A percentile compares a stretch with the other conserved stretches of the same genome.
Evolutionary conservation across 305 asterid genomes (phyloP).

Genomic region (Andrographis paniculata): DNA sequence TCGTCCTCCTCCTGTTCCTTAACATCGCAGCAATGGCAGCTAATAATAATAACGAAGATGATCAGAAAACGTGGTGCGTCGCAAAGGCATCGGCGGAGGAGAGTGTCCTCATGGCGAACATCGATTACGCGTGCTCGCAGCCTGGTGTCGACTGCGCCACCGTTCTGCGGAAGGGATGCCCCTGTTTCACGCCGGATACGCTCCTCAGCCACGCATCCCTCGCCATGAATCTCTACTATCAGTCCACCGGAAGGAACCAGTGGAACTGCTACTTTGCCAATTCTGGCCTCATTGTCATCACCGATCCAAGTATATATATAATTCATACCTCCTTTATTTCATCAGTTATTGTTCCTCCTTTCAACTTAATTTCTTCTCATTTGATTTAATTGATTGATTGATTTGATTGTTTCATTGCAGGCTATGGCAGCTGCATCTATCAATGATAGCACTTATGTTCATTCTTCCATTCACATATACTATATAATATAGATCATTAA

Average conservation of each 20-base stretch:
- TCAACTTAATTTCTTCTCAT: too few relatives aligned
- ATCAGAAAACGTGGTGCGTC: conserved; percentile 66
- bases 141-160: conserved; percentile 31
- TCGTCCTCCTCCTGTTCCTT: too few relatives aligned
- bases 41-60: too few relatives aligned
- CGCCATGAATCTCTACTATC: conserved; percentile 61
- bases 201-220: conserved; percentile 45
- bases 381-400: too few relatives aligned
- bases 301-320: conserved; percentile 70
- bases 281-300: conserved; percentile 33
- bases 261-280: conserved; percentile 41
- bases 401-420: conserved; percentile 22
- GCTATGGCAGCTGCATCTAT: conserved; percentile 38
- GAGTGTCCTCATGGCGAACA: conserved; percentile 12
- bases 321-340: too few relatives aligned
- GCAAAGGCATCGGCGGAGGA: conserved; percentile 48
- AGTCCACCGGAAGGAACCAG: conserved; percentile 26
- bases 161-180: conserved; percentile 21
- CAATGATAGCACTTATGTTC: too few relatives aligned
- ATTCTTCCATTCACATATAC: too few relatives aligned
- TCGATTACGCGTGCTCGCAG: conserved; percentile 32
- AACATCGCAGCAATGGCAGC: too few relatives aligned
- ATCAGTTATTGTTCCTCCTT: too few relatives aligned
- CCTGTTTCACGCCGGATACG: conserved; percentile 35
- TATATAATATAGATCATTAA: too few relatives aligned